Evolutionary conservation across 2,329 filamentous ascomycete species (phyloP).

Genomic region (Penicillium sp.): DNA sequence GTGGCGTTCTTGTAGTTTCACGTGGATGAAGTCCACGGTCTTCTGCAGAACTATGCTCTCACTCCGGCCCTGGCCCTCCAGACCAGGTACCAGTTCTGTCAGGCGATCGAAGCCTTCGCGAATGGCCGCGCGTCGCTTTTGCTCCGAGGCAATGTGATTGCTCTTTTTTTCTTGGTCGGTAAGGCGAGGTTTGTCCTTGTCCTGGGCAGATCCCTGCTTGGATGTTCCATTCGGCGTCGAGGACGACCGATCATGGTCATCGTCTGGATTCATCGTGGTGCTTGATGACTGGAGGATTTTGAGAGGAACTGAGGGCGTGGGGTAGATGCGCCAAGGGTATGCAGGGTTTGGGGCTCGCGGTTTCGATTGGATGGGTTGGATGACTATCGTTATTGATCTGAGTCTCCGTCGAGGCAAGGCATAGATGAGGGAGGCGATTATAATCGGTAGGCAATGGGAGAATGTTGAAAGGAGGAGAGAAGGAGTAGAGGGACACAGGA

Average conservation of each 20-base stretch:
- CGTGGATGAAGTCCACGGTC: conserved; percentile 65
- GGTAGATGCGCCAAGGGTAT: conserved; percentile 8
- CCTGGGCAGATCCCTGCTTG: conserved; percentile 29
- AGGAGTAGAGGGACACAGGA: conserved; percentile 15
- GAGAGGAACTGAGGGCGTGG: conserved; percentile 27
- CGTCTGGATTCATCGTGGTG: conserved; percentile 29
- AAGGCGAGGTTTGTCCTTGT: conserved; percentile 61
- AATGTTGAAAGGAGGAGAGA: conserved; percentile 1
- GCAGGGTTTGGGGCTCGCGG: neutral
- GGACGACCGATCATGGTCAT: conserved; percentile 35
- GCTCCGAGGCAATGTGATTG: conserved; percentile 68
- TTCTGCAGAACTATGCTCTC: conserved; percentile 79
- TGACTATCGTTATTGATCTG: neutral
- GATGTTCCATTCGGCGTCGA: conserved; percentile 35
- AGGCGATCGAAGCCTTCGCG: conserved; percentile 80
- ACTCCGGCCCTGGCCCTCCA: conserved; percentile 79
- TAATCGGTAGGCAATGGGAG: conserved; percentile 3
- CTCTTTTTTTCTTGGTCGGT: conserved; percentile 71
- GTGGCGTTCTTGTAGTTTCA: conserved; percentile 60
- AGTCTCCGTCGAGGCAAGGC: neutral
- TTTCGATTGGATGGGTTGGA: neutral
- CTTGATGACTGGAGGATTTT: conserved; percentile 11
- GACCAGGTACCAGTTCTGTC: conserved; percentile 74
- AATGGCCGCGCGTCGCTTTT: conserved; percentile 70
- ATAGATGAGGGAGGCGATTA: neutral